Conservation (phyloP, 148 eudicot genomes). For the Cornus controversa region DNA sequence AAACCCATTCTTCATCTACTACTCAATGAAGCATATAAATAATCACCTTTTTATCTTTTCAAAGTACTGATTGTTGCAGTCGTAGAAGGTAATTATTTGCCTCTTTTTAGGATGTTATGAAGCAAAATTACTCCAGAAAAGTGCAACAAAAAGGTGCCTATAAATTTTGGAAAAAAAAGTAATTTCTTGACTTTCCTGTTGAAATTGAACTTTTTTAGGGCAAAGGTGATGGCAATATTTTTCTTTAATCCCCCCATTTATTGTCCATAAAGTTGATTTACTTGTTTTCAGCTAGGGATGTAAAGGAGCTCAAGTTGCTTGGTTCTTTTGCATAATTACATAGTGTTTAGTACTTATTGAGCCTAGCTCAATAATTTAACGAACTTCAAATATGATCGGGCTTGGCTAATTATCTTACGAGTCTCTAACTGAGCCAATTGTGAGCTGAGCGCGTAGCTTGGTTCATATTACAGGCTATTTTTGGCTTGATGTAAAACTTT, state of each 20-base stretch:
- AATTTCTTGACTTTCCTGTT: neutral
- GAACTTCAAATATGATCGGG: neutral
- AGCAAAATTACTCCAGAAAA: neutral
- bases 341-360: too few species aligned
- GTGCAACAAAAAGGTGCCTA: neutral
- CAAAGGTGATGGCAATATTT: neutral
- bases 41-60: neutral
- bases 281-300: neutral
- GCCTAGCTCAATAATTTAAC: neutral
- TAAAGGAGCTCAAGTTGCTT: too few species aligned
- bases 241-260: neutral
- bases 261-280: neutral
- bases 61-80: neutral
- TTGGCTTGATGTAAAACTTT: neutral
- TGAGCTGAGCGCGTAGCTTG: neutral
- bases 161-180: neutral
- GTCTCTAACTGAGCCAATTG: neutral
- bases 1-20: neutral
- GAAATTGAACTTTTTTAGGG: neutral
- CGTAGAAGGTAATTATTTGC: neutral
- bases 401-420: neutral
- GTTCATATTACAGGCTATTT: neutral
- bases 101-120: neutral
- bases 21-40: neutral
- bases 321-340: too few species aligned